These are phyloP conservation scores for Myriosclerotinia duriaeana DNA, from an alignment of 2,329 filamentous ascomycete species.

Conservation along the genomic window DNA sequence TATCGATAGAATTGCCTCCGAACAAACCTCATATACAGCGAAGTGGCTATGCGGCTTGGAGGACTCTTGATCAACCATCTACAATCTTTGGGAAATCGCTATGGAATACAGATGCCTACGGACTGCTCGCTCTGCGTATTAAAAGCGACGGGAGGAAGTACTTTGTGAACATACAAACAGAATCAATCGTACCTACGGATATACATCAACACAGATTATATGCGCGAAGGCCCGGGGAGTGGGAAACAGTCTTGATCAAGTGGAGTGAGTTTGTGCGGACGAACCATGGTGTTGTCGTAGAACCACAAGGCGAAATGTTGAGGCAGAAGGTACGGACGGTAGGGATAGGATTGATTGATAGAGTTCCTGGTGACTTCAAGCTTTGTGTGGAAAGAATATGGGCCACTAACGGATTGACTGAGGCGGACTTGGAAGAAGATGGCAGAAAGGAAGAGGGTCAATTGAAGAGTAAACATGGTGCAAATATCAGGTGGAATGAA, in stretches of 20 bases:
- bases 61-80: slow-evolving; percentile 72
- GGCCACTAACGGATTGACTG: slow-evolving; percentile 68
- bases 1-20: slow-evolving; percentile 79
- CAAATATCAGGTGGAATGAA: slow-evolving; percentile 46
- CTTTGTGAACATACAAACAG: slow-evolving; percentile 93
- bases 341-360: slow-evolving; percentile 85
- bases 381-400: slow-evolving; percentile 82
- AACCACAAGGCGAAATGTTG: slow-evolving; percentile 88
- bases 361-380: slow-evolving; percentile 84
- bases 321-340: slow-evolving; percentile 81
- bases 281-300: slow-evolving; percentile 86
- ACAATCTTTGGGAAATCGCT: slow-evolving; percentile 83
- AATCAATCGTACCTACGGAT: slow-evolving; percentile 90
- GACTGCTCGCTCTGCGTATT: slow-evolving; percentile 81
- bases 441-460: slow-evolving; percentile 42
- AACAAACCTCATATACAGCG: slow-evolving; percentile 73
- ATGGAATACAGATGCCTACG: slow-evolving; percentile 89
- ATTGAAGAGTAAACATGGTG: slow-evolving; percentile 47
- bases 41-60: slow-evolving; percentile 86
- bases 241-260: slow-evolving; percentile 92
- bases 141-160: slow-evolving; percentile 91
- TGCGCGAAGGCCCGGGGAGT: slow-evolving; percentile 73
- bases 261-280: slow-evolving; percentile 94
- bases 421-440: slow-evolving; percentile 35
- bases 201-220: slow-evolving; percentile 92